A percentile compares a stretch with the other conserved stretches of the same genome.
These are phyloP conservation scores for Chaetomium globosum DNA, from an alignment of 2,329 filamentous ascomycete species.

Conservation along the genomic window DNA sequence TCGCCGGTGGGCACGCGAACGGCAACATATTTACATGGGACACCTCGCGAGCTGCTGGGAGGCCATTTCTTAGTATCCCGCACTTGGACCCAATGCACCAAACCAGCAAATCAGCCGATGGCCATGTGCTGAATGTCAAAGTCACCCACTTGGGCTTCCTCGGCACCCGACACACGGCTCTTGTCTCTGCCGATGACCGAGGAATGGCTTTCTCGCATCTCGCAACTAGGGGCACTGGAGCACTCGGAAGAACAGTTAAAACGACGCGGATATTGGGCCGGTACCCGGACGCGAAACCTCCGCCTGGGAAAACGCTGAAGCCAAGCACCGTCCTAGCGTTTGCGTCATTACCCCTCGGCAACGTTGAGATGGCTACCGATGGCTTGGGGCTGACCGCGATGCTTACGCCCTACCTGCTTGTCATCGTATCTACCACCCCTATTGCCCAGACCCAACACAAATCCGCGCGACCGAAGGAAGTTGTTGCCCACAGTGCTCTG, in stretches of 20 bases:
- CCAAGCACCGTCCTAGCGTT: slow-evolving; percentile 95
- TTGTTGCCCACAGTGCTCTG: slow-evolving; percentile 85
- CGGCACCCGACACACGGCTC: slow-evolving; percentile 86
- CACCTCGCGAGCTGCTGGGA: slow-evolving; percentile 74
- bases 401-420: slow-evolving; percentile 90
- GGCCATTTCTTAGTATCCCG: slow-evolving; percentile 85
- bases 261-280: slow-evolving; percentile 88
- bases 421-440: slow-evolving; percentile 96
- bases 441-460: slow-evolving; percentile 97
- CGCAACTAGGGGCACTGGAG: slow-evolving; percentile 85
- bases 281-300: slow-evolving; percentile 73
- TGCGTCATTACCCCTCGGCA: slow-evolving; percentile 86
- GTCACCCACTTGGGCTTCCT: slow-evolving; percentile 94
- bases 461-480: slow-evolving; percentile 84
- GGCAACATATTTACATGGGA: slow-evolving; percentile 98
- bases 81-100: slow-evolving; percentile 69
- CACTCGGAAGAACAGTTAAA: slow-evolving; percentile 82
- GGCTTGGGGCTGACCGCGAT: slow-evolving; percentile 89
- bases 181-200: slow-evolving; percentile 90
- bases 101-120: slow-evolving; percentile 71
- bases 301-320: slow-evolving; percentile 70
- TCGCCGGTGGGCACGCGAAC: slow-evolving; percentile 85
- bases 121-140: slow-evolving; percentile 75
- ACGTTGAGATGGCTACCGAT: slow-evolving; percentile 86
- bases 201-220: slow-evolving; percentile 99